Conservation (phyloP, 1,284 basidiomycete species). For the Rhodotorula mucilaginosa region DNA sequence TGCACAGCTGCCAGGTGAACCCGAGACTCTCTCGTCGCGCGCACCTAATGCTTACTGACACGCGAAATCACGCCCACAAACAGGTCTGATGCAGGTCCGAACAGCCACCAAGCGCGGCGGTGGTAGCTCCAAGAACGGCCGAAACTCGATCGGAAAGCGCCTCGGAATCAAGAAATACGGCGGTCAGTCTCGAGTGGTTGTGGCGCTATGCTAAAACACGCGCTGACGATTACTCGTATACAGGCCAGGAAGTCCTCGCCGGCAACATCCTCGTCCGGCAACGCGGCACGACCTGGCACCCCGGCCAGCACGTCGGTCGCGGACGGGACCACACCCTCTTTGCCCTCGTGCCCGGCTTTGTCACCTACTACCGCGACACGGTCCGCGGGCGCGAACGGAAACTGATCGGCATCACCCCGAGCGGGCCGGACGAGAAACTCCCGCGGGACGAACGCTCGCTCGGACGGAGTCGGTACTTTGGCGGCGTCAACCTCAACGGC, state of each 20-base stretch:
- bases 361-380: constrained; percentile 70
- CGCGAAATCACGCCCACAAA: background rate
- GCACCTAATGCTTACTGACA: background rate
- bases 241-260: constrained; percentile 82
- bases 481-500: constrained; percentile 57
- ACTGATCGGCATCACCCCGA: constrained; percentile 75
- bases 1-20: constrained; percentile 26
- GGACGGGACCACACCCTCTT: constrained; percentile 90
- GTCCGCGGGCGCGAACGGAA: constrained; percentile 35
- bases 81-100: constrained; percentile 55
- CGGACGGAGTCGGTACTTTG: constrained; percentile 75
- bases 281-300: constrained; percentile 81
- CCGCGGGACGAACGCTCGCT: constrained; percentile 69
- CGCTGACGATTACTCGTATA: background rate
- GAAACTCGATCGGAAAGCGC: constrained; percentile 84
- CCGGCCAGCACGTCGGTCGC: constrained; percentile 85
- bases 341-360: constrained; percentile 79
- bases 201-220: background rate
- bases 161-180: constrained; percentile 92
- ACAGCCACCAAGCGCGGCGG: constrained; percentile 86
- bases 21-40: background rate
- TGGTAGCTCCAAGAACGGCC: constrained; percentile 83
- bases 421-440: constrained; percentile 65
- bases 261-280: constrained; percentile 93
- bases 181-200: constrained; percentile 56